These are phyloP conservation scores for Apodospora peruviana DNA, from an alignment of 495 filamentous ascomycete genomes.

Conservation along the genomic window DNA sequence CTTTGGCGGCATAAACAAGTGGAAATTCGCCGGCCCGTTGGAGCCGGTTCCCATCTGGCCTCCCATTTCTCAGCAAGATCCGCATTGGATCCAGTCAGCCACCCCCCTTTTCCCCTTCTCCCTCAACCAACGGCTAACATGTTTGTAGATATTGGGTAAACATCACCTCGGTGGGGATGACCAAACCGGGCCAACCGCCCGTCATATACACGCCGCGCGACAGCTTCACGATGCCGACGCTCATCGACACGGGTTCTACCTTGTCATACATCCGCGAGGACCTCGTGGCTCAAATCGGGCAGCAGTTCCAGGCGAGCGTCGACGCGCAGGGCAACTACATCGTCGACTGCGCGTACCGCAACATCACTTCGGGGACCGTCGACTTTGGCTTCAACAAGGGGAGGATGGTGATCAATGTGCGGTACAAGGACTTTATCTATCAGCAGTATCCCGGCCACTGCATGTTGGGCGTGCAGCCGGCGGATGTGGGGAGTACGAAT, in stretches of 20 bases:
- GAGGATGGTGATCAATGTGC: slow-evolving; percentile 36
- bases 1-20: slow-evolving; percentile 39
- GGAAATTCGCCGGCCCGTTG: slow-evolving; percentile 37
- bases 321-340: slow-evolving; percentile 32
- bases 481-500: slow-evolving; percentile 22
- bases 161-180: slow-evolving; percentile 35
- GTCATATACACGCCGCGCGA: slow-evolving; percentile 24
- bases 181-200: slow-evolving; percentile 21
- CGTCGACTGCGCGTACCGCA: slow-evolving; percentile 31
- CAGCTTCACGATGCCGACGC: slow-evolving; percentile 29
- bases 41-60: slow-evolving; percentile 38
- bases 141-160: slow-evolving; percentile 36
- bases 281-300: slow-evolving; percentile 29
- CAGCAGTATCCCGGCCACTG: slow-evolving; percentile 33
- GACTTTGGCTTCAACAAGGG: slow-evolving; percentile 41
- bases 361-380: slow-evolving; percentile 28
- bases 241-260: slow-evolving; percentile 39
- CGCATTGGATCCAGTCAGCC: slow-evolving; percentile 25
- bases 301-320: slow-evolving; percentile 26
- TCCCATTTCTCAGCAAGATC: slow-evolving; percentile 32
- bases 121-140: not conserved
- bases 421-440: slow-evolving; percentile 40
- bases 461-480: slow-evolving; percentile 36
- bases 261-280: slow-evolving; percentile 36
- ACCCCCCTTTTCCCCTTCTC: not conserved